These are phyloP conservation scores for Eucalyptus pauciflora DNA, from an alignment of 345 rosid species.

Conservation along the genomic window DNA sequence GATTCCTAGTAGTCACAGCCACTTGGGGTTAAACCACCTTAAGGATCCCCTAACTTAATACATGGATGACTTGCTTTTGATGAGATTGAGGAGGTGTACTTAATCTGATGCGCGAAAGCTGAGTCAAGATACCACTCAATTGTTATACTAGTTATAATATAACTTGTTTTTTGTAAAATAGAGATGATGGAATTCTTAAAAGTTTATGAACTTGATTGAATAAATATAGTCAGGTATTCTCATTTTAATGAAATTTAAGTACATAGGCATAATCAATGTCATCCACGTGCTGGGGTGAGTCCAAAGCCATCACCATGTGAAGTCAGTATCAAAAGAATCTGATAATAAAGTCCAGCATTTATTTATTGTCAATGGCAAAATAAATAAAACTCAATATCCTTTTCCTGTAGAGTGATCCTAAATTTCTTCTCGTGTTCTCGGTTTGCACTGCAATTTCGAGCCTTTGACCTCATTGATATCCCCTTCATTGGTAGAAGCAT, in stretches of 20 bases:
- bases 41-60: neutral
- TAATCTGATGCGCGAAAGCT: accelerated
- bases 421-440: neutral
- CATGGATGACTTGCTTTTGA: neutral
- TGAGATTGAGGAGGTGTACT: neutral
- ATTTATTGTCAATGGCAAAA: neutral
- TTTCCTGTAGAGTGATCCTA: neutral
- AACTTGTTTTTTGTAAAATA: neutral
- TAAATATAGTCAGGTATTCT: accelerated
- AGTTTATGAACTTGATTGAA: neutral
- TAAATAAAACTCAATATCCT: neutral
- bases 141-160: accelerated
- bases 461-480: neutral
- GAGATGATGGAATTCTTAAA: neutral
- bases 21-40: neutral
- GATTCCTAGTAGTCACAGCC: neutral
- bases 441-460: neutral
- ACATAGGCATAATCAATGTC: neutral
- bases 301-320: neutral
- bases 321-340: neutral
- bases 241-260: neutral
- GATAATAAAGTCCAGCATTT: neutral
- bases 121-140: accelerated
- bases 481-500: neutral
- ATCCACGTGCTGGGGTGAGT: neutral